Conservation (phyloP, 2,329 filamentous ascomycete species). For the Teratosphaeria epicoccoides region DNA sequence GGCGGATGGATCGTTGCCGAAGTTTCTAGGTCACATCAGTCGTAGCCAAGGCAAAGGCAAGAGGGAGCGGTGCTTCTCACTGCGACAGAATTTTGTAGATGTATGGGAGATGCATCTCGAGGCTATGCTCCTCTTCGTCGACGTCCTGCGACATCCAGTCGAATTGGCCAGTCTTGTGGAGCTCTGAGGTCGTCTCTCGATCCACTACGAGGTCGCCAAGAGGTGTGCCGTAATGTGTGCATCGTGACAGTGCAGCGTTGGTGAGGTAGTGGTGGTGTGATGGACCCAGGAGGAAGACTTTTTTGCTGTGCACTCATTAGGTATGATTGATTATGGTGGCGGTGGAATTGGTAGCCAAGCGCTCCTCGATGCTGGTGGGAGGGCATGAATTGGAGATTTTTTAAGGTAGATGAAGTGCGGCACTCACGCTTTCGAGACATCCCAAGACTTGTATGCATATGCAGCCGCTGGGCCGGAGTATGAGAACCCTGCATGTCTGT, state of each 20-base stretch:
- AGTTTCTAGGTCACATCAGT: slow-evolving; percentile 17
- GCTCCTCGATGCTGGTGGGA: too few relatives aligned
- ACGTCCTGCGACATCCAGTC: slow-evolving; percentile 52
- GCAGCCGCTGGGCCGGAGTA: slow-evolving; percentile 89
- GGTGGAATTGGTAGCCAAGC: too few relatives aligned
- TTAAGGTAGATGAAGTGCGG: neutral
- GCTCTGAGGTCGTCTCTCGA: slow-evolving; percentile 39
- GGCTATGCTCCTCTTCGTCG: slow-evolving; percentile 79
- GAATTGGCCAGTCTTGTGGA: slow-evolving; percentile 48
- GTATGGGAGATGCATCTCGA: slow-evolving; percentile 95
- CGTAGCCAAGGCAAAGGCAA: neutral
- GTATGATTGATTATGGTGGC: neutral
- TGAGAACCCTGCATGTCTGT: slow-evolving; percentile 81
- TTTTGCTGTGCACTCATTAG: slow-evolving; percentile 47
- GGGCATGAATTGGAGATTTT: too few relatives aligned
- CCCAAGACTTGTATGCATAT: slow-evolving; percentile 85
- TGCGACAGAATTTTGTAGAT: slow-evolving; percentile 66
- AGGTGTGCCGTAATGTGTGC: slow-evolving; percentile 61
- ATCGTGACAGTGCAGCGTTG: slow-evolving; percentile 65
- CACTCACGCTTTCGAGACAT: slow-evolving; percentile 61
- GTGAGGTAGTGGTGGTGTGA: slow-evolving; percentile 78
- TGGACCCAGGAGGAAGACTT: slow-evolving; percentile 84
- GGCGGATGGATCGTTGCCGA: slow-evolving; percentile 31
- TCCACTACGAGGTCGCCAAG: slow-evolving; percentile 63
- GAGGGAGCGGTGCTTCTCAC: slow-evolving; percentile 15